phyloP scores from a whole-genome alignment of 768 basidiomycete genomes.

The Suillus brevipes region DNA sequence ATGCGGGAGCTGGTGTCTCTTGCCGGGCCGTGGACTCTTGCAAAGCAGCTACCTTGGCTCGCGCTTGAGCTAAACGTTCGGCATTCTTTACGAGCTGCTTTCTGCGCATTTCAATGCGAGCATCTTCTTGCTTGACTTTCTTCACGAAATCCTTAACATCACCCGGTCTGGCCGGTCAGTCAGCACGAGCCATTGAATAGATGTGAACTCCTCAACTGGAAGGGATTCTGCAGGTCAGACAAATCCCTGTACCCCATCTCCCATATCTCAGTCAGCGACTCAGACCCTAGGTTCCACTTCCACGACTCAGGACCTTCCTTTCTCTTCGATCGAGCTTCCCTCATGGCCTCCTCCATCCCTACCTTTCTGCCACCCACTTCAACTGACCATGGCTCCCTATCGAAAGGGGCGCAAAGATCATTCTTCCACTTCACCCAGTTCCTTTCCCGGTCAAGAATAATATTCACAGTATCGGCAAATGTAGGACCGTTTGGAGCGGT shows the following conservation, averaged over 20 bases:
- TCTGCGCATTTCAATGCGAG: conserved; percentile 54
- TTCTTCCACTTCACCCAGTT: conserved; percentile 94
- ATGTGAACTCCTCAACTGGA: conserved; percentile 51
- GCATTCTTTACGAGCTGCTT: conserved; percentile 39
- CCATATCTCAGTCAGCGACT: conserved; percentile 79
- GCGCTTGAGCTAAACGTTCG: conserved; percentile 39
- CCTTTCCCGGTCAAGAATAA: conserved; percentile 78
- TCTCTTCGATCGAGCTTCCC: conserved; percentile 50
- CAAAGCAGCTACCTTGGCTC: conserved; percentile 44
- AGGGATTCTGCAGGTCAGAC: conserved; percentile 60
- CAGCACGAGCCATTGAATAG: neutral
- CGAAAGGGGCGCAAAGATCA: conserved; percentile 76
- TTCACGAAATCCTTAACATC: conserved; percentile 75
- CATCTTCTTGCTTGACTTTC: conserved; percentile 68
- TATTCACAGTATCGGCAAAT: conserved; percentile 71
- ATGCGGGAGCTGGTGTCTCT: conserved; percentile 16
- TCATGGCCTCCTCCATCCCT: conserved; percentile 65
- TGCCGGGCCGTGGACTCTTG: conserved; percentile 24
- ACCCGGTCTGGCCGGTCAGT: conserved; percentile 50
- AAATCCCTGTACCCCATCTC: conserved; percentile 74
- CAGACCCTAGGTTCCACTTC: conserved; percentile 66
- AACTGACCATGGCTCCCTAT: conserved; percentile 63
- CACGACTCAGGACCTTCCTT: conserved; percentile 60
- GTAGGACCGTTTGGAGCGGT: conserved; percentile 77
- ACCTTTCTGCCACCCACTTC: conserved; percentile 50